Evolutionary conservation across 2,329 filamentous ascomycete genomes (phyloP), one percentile per base, ranked within the genome.

Genomic region (Sporothrix variecibatus): DNA sequence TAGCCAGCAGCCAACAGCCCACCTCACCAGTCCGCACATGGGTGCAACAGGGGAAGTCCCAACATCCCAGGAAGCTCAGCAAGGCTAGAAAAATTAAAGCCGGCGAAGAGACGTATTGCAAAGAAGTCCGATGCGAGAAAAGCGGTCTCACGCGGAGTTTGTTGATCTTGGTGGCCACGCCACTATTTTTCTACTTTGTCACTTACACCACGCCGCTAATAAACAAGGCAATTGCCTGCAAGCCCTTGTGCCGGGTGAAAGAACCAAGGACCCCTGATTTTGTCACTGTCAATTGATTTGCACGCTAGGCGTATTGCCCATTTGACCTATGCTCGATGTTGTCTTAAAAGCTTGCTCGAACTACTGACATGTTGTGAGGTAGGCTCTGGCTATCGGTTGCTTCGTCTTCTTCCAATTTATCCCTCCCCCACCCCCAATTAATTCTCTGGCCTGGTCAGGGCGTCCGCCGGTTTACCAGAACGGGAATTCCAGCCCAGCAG

Each of bases 401-500:
- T 67, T 23, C 40, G 9, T 67, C 15, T 67, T 31, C 23, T 3
- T 43, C 31, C 8, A 64, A 17, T 64, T 64, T 43, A 38, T 64
- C 60, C 34, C 34, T 43, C 60, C 60, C 31, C 20, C 7, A 26
- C 12, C 15, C 15, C 40, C 40, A 8, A 46, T 46, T 67, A 4
- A 9, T 26, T 56, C 49, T 51, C 46, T 28, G 51, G 1, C 8
- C 34, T 11, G 34, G 20, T 8, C 34, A 65, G 3, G 34, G 3
- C 20, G n/a, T 17, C 7, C 58, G 7, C 17, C 67, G 67, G 67
- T 40, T 70, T 70, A 70, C 67, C 67, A 70, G n/a, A 70, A 70
- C 11, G 34, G 67, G 49, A 7, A 58, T 17, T 20, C 49, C 67
- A 56, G 20, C 23, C 9, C 31, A 70, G 26, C 46, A 49, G 23